These are phyloP conservation scores for slime mould (Dictyostelium discoideum) DNA, from an alignment of 78 protist species.

Conservation along the genomic window dicty_2.7 NC_007089.4:854001-854500, in stretches of 20 bases:
- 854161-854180: neutral
- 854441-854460: conserved; percentile 71
- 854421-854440: too few species aligned
- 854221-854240: neutral
- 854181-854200: neutral
- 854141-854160: neutral
- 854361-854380: conserved; percentile 4
- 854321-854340: conserved; percentile 48
- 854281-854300: conserved; percentile 66
- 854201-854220: neutral
- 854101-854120: conserved; percentile 78
- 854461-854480: conserved; percentile 72
- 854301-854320: conserved; percentile 71
- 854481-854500: too few species aligned
- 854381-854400: neutral
- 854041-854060: conserved; percentile 64
- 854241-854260: conserved; percentile 84
- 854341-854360: neutral
- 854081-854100: conserved; percentile 51
- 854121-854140: conserved; percentile 70
- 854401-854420: neutral
- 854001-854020: conserved; percentile 82
- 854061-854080: conserved; percentile 73
- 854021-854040: conserved; percentile 74
- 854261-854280: conserved; percentile 68